A percentile compares a stretch with the other conserved stretches of the same genome.
Conservation (phyloP, 2,329 filamentous ascomycete genomes). For the Paraphoma sp. region DNA sequence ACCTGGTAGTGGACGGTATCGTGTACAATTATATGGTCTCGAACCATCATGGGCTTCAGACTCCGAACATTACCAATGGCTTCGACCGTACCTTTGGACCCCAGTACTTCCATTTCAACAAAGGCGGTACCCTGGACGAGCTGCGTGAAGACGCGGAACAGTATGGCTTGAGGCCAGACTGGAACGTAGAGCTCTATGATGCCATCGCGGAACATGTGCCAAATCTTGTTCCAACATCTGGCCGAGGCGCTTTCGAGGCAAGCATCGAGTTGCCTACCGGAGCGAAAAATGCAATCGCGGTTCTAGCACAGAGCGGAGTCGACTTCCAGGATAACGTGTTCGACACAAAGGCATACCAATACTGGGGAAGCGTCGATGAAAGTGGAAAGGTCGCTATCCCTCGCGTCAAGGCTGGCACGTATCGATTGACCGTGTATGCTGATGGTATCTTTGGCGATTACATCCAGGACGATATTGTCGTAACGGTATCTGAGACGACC, state of each 20-base stretch:
- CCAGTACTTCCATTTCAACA: slow-evolving; percentile 68
- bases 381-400: slow-evolving; percentile 59
- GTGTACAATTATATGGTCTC: slow-evolving; percentile 66
- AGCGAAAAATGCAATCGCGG: slow-evolving; percentile 59
- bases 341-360: slow-evolving; percentile 63
- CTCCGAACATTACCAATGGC: slow-evolving; percentile 67
- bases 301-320: slow-evolving; percentile 59
- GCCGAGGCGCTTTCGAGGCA: slow-evolving; percentile 59
- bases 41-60: slow-evolving; percentile 68
- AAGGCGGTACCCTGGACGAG: slow-evolving; percentile 52
- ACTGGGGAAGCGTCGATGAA: slow-evolving; percentile 60
- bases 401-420: slow-evolving; percentile 63
- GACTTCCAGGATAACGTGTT: slow-evolving; percentile 66
- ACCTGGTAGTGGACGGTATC: slow-evolving; percentile 68
- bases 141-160: slow-evolving; percentile 62
- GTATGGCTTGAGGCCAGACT: slow-evolving; percentile 57
- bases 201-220: slow-evolving; percentile 65
- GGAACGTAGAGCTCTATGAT: slow-evolving; percentile 68
- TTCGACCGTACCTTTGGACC: slow-evolving; percentile 60
- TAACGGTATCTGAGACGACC: slow-evolving; percentile 52
- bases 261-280: slow-evolving; percentile 59
- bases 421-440: slow-evolving; percentile 68
- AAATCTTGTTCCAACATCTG: slow-evolving; percentile 62
- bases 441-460: slow-evolving; percentile 68
- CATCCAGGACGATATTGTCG: slow-evolving; percentile 58